Base-by-base conservation (phyloP, 768 basidiomycete genomes). In the Serendipita sp. region DNA sequence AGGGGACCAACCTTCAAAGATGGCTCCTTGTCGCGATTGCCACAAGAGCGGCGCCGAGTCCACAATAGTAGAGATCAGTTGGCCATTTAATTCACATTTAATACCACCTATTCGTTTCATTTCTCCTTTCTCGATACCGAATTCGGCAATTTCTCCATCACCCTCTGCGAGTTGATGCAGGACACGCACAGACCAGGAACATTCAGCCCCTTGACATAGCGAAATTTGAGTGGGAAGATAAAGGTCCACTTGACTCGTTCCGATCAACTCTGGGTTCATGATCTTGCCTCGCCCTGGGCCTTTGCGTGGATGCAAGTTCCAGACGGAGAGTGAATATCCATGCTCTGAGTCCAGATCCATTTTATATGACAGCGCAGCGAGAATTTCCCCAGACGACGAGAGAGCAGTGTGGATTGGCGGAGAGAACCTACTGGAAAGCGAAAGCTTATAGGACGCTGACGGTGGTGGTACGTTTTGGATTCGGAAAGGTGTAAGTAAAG, bases 401-500 rank as follows among this genome's bases (percentile, higher is more conserved):
- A 92, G 85, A 2, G 84, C 76, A 3, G 83, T 74, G 71, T 94
- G 85, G 7, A 85, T 72, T 0, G 93, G 90, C 0, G 80, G 70
- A 5, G 35, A 51, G 11, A 7, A 10, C 46, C n/a, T 11, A 8
- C 35, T 35, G 11, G 71, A 56, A 63, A 74, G 18, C 71, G 74
- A 53, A 62, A 83, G 74, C 45, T 74, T 74, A 68, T 80, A 78
- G 1, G 91, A 86, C 0, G 86, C 89, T 92, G 96, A 94, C 0
- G 96, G 96, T n/a, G 96, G 96, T n/a, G 95, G 96, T 3, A 95
- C 81, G 71, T 96, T 97, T 75, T 95, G 90, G 0, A 83, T 81
- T 45, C 93, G 82, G 80, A 98, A 98, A 15, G 96, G 89, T 1
- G 95, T 99, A 45, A 99, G 76, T 2, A 94, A 81, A 65, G 91